A percentile compares a stretch with the other conserved stretches of the same genome.
Evolutionary conservation across 768 basidiomycete species (phyloP).

Genomic region (Daedaleopsis nitida): DNA sequence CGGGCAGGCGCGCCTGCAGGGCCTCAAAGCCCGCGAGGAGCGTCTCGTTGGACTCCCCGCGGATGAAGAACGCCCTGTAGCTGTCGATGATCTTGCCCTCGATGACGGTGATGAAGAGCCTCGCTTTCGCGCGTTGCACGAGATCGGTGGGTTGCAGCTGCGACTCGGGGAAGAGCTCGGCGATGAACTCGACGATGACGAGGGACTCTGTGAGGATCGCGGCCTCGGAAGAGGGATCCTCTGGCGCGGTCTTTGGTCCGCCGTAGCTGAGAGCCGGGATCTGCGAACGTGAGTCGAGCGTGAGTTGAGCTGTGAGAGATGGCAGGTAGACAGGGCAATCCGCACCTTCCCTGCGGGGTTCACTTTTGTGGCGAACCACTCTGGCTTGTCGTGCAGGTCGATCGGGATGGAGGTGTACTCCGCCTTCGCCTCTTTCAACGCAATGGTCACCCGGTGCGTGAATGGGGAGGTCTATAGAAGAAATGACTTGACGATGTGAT

Average conservation of each 20-base stretch:
- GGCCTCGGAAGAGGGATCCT: conserved; percentile 58
- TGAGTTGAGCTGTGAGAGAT: not conserved
- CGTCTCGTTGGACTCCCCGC: conserved; percentile 38
- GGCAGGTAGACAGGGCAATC: not conserved
- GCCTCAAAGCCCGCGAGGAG: conserved; percentile 46
- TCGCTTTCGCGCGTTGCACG: conserved; percentile 54
- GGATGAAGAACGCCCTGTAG: conserved; percentile 37
- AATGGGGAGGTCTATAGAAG: too few relatives aligned
- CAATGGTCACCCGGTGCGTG: not conserved
- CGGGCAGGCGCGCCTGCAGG: conserved; percentile 53
- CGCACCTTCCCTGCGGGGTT: conserved; percentile 7
- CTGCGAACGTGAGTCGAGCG: conserved; percentile 26
- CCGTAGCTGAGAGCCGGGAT: conserved; percentile 62
- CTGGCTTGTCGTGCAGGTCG: conserved; percentile 3
- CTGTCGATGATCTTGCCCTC: conserved; percentile 45
- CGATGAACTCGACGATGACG: conserved; percentile 65
- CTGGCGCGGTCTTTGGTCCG: conserved; percentile 53
- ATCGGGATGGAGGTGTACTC: not conserved
- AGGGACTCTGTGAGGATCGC: conserved; percentile 63
- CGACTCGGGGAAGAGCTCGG: conserved; percentile 54
- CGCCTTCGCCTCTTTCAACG: conserved; percentile 3
- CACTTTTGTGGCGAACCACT: conserved; percentile 3
- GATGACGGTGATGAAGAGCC: conserved; percentile 61
- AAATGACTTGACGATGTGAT: too few relatives aligned
- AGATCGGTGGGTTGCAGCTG: conserved; percentile 55